Evolutionary conservation across 257 asterid genomes (phyloP).

Genomic region (Anisodus tanguticus): DNA sequence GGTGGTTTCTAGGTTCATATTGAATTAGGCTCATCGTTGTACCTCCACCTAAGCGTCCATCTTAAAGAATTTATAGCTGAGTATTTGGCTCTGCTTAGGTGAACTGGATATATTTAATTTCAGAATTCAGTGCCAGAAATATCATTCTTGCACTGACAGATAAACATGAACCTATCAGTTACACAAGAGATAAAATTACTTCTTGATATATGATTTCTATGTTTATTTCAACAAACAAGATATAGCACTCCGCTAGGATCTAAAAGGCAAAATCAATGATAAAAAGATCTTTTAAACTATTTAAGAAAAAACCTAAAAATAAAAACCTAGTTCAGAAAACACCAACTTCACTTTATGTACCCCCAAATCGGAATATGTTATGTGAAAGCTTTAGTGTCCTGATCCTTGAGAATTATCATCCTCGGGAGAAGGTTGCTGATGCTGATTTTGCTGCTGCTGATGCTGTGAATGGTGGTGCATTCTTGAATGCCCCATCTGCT

Average conservation of each 20-base stretch:
- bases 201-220: not conserved
- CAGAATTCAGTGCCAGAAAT: not conserved
- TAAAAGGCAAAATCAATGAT: constrained; percentile 20
- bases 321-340: constrained; percentile 16
- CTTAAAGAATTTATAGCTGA: not conserved
- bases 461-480: constrained; percentile 39
- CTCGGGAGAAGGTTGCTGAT: constrained; percentile 47
- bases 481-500: constrained; percentile 57
- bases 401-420: constrained; percentile 62
- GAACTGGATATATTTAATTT: too few species aligned
- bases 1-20: not conserved
- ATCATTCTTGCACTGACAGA: not conserved
- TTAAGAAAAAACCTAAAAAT: not conserved
- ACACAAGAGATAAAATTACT: not conserved
- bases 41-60: not conserved
- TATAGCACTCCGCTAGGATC: not conserved
- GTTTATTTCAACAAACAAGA: constrained; percentile 15
- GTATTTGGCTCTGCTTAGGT: not conserved
- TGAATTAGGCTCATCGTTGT: not conserved
- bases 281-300: not conserved
- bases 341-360: not conserved
- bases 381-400: constrained; percentile 41
- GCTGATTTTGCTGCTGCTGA: constrained; percentile 29
- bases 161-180: not conserved
- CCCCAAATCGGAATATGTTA: not conserved